These are phyloP conservation scores for Candida railenensis DNA, from an alignment of 805 yeast species.

Conservation along the genomic window DNA sequence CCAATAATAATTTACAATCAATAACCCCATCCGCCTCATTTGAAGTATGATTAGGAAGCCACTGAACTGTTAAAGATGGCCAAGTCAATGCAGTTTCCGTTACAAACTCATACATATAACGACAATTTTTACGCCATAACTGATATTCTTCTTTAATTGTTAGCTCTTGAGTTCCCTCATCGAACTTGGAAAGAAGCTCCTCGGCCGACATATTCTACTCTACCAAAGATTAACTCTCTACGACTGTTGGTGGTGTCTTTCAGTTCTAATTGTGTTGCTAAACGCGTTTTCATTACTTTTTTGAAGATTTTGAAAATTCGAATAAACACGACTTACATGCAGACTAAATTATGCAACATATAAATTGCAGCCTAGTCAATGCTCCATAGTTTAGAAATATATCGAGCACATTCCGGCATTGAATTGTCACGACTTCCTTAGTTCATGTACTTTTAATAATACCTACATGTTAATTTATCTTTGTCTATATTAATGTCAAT, in stretches of 20 bases:
- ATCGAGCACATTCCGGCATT: no score
- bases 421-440: background rate
- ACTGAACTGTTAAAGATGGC: conserved; percentile 80
- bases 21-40: conserved; percentile 25
- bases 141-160: conserved; percentile 67
- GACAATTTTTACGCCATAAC: conserved; percentile 78
- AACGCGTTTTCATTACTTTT: background rate
- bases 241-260: background rate
- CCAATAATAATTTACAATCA: conserved; percentile 56
- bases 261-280: background rate
- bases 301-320: background rate
- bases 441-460: no score
- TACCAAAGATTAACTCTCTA: no score
- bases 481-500: background rate
- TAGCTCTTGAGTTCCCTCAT: conserved; percentile 29
- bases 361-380: no score
- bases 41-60: conserved; percentile 53
- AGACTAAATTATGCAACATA: background rate
- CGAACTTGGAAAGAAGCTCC: conserved; percentile 1
- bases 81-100: conserved; percentile 77
- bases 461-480: background rate
- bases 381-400: no score
- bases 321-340: background rate
- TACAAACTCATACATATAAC: conserved; percentile 79
- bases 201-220: conserved; percentile 6